Base-by-base conservation (phyloP, 2,329 filamentous ascomycete species). In the Botrytis porri region DNA sequence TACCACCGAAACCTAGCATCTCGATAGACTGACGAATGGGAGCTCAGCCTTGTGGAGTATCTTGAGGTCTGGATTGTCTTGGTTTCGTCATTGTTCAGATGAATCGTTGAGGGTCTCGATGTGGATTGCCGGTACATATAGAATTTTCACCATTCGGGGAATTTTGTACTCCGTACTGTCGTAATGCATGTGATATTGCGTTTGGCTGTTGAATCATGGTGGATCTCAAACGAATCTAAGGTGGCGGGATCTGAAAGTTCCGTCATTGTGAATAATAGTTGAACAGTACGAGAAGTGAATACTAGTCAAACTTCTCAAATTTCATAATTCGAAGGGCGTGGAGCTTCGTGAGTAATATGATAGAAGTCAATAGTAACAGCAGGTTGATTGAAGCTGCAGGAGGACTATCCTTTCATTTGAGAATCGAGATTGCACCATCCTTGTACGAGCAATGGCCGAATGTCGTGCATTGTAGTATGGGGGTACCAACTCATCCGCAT, bases 21-120 rank as follows among this genome's bases (percentile, higher is more conserved):
- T 48, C 43, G 29, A 65, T 9, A 29, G 51, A 54, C 7, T 29
- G 51, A 54, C 29, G 43, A n/a, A 18, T 22, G 20, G 10, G 4
- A 43, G n/a, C 39, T 51, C 63, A 65, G 63, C 43, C 63, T 45
- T 51, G 43, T 51, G 63, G 63, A 37, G 63, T 45, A 37, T 51
- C 12, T 7, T 65, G 63, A 48, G 25, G 43, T 22, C 29, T 37
- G 8, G 32, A 65, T 22, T 37, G 41, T 37, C 35, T 48, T 18
- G 29, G 61, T 63, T 65, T 65, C 43, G 63, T 48, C 43, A 65
- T 37, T n/a, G 43, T 48, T 48, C 20, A 65, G 63, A 65, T 65
- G 43, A 51, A 61, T 61, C 59, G 14, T 61, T 25, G 29, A 63
- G 16, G 61, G 16, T n/a, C 25, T 63, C 7, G 8, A 63, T 63